Evolutionary conservation across 257 asterid species (phyloP).

Genomic region (Solanum bulbocastanum): DNA sequence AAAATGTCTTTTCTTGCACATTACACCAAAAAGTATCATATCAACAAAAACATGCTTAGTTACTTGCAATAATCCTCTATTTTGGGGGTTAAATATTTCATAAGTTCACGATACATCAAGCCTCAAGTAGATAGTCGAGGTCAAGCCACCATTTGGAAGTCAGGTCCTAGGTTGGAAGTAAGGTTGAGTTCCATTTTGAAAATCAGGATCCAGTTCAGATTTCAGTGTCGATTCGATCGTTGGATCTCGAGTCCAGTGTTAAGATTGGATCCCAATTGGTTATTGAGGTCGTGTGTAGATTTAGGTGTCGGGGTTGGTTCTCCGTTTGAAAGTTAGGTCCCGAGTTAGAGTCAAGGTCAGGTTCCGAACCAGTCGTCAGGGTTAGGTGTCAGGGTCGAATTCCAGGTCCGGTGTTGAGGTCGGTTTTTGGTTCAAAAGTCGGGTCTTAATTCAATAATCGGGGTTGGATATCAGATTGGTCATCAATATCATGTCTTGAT

Average conservation of each 20-base stretch:
- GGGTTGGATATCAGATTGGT: background rate
- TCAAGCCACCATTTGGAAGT: background rate
- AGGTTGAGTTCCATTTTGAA: too few species aligned
- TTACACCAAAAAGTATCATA: background rate
- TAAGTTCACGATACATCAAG: background rate
- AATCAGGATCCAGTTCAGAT: background rate
- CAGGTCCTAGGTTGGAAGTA: background rate
- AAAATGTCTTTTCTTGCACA: background rate
- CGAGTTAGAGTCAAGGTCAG: background rate
- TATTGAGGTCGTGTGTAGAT: background rate
- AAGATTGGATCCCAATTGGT: too few species aligned
- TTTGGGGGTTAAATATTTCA: too few species aligned
- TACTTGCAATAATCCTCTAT: background rate
- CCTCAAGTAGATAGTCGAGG: background rate
- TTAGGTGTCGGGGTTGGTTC: background rate
- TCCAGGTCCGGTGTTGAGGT: background rate
- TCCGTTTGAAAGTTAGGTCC: background rate
- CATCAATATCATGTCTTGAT: background rate
- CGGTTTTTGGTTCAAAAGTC: too few species aligned
- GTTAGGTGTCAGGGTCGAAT: too few species aligned
- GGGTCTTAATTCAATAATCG: background rate
- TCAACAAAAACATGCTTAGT: background rate
- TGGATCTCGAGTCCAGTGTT: background rate
- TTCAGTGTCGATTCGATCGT: too few species aligned
- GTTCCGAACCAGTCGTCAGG: fast-evolving